These are phyloP conservation scores for Chalciporus pseudorubinellus DNA, from an alignment of 768 basidiomycete genomes.

Conservation along the genomic window DNA sequence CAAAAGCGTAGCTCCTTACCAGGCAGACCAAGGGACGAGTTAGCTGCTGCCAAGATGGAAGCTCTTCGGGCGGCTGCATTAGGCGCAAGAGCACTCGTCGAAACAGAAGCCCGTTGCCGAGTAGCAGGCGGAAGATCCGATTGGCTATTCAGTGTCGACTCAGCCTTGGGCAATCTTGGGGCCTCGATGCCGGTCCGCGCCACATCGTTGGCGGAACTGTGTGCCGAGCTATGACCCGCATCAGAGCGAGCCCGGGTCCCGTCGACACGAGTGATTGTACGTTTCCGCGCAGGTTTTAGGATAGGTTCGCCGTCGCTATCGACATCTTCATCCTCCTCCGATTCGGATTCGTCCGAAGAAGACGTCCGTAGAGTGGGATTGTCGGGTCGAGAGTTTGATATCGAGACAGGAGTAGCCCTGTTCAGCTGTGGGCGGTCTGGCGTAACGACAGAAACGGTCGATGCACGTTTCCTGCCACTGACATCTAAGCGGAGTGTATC, in stretches of 20 bases:
- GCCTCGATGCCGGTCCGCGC: conserved; percentile 6
- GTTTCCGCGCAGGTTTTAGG: conserved; percentile 33
- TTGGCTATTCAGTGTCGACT: conserved; percentile 30
- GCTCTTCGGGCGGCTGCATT: conserved; percentile 52
- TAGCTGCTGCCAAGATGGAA: conserved; percentile 37
- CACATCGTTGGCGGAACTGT: neutral
- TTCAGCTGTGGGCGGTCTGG: conserved; percentile 14
- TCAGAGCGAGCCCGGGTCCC: conserved; percentile 16
- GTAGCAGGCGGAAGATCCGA: conserved; percentile 3
- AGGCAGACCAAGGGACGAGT: conserved; percentile 23
- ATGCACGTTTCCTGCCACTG: conserved; percentile 27
- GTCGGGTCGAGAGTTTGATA: conserved; percentile 9
- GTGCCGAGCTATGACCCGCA: conserved; percentile 11
- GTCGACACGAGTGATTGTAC: conserved; percentile 30
- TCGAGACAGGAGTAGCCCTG: conserved; percentile 11
- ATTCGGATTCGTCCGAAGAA: conserved; percentile 36
- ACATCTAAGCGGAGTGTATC: conserved; percentile 31
- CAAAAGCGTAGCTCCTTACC: conserved; percentile 27
- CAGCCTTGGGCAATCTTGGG: conserved; percentile 13
- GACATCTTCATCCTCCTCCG: conserved; percentile 35
- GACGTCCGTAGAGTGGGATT: conserved; percentile 23
- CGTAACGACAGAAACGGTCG: conserved; percentile 27
- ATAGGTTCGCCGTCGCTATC: conserved; percentile 36
- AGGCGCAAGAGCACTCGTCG: conserved; percentile 56
- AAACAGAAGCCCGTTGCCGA: conserved; percentile 52